Base-by-base conservation (phyloP, 768 basidiomycete genomes). In the Guyanaporus albipodus region DNA sequence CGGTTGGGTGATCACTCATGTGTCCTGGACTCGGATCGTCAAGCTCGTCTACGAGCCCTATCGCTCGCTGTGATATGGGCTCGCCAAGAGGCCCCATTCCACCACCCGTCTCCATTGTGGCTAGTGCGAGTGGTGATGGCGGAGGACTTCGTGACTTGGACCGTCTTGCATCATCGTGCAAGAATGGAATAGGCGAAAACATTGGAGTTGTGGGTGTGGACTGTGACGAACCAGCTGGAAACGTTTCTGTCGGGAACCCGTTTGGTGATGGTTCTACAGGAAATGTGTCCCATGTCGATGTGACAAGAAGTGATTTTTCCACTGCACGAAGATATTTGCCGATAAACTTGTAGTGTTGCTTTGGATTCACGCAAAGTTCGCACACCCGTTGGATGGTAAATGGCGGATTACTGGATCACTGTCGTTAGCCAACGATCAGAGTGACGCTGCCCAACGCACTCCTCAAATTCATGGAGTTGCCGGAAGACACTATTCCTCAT, bases 371-470 rank as follows among this genome's bases (percentile, higher is more conserved):
- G 53, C 83, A 82, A 21, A 95, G 80, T 60, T 94, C 91, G 61
- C 87, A 89, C 11, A 93, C 70, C 35, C 91, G 82, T 66, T 95
- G 92, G 44, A 94, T 86, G 8, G 91, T 93, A 64, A 94, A 95
- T 2, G 91, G 91, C 0, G 87, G 76, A 41, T 76, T 76, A 15
- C 81, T 70, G 44, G 35, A 41, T 42, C 28, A 38, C 6, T 18
- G 23, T 41, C 9, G 21, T 58, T 44, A 55, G 24, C 42, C 46
- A 38, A 41, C 19, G 21, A 23, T 33, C 34, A 44, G 32, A 38
- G 5, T 18, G 39, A 35, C 27, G 33, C 22, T 42, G 18, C 14
- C 26, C 11, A 40, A 73, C 80, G 38, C 56, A 90, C 90, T 75
- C 76, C 34, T 90, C 86, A 52, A 91, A 89, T 29, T 78, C 78